These are phyloP conservation scores for Solanum corneliomulleri DNA, from an alignment of 257 asterid species.

Conservation along the genomic window DNA sequence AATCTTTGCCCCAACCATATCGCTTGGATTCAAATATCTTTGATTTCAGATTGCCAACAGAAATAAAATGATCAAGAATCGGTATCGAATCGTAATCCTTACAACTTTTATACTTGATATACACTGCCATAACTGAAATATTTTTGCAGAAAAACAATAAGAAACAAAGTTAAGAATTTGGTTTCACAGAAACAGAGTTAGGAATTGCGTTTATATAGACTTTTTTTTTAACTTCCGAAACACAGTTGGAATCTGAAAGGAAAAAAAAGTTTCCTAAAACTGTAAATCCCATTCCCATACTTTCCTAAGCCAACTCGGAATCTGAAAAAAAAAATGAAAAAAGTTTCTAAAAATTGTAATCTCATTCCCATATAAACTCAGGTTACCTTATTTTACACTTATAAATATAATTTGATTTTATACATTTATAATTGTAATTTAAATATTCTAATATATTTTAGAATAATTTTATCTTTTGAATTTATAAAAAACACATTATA, in stretches of 20 bases:
- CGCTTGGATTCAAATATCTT: background rate
- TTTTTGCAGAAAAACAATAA: background rate
- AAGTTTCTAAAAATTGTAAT: background rate
- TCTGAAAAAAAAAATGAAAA: background rate
- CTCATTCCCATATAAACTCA: background rate
- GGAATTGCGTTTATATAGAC: background rate
- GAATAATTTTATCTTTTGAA: no score
- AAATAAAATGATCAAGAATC: background rate
- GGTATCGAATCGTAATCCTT: background rate
- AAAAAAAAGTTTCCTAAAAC: background rate
- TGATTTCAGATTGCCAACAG: background rate
- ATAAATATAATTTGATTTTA: background rate
- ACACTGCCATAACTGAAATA: background rate
- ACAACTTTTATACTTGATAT: background rate
- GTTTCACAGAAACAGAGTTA: background rate
- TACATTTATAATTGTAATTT: background rate
- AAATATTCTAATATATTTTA: background rate
- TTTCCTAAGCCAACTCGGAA: background rate
- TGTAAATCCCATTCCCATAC: background rate
- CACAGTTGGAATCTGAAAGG: background rate
- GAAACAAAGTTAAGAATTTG: background rate
- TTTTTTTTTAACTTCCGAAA: background rate
- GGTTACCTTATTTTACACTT: background rate
- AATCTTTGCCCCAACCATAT: background rate
- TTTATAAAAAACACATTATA: no score